Percentiles rank a stretch among this genome's conserved stretches.
phyloP scores from a whole-genome alignment of 331 rosid genomes.

The Malus hybrid region DNA sequence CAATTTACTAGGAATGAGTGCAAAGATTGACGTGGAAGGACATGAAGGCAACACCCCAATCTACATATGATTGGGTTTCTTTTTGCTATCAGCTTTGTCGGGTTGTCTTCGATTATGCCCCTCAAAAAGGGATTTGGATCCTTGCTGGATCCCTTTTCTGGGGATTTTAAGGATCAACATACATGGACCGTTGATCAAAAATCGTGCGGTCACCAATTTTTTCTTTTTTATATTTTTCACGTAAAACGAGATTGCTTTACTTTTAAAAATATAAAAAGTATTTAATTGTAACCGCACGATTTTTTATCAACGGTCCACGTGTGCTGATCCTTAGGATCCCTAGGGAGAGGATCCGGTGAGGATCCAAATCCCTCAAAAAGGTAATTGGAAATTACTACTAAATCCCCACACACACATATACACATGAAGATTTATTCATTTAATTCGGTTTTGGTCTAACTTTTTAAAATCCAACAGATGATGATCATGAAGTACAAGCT shows the following conservation, averaged over 20 bases:
- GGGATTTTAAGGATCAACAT: no score
- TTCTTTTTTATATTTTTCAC: no score
- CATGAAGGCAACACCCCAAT: slow-evolving; percentile 40
- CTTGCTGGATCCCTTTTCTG: no score
- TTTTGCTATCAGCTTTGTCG: slow-evolving; percentile 60
- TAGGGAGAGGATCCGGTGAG: no score
- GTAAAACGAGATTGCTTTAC: no score
- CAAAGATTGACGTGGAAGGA: slow-evolving; percentile 45
- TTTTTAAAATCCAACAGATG: slow-evolving; percentile 21
- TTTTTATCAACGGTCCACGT: no score
- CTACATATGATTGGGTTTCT: slow-evolving; percentile 60
- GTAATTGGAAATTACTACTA: slow-evolving; percentile 9
- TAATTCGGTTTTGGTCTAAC: background rate
- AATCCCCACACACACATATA: background rate
- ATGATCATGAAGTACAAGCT: slow-evolving; percentile 68
- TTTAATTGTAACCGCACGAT: no score
- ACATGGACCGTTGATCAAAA: no score
- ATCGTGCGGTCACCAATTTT: no score
- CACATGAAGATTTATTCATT: background rate
- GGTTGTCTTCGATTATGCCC: slow-evolving; percentile 65
- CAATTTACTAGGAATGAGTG: slow-evolving; percentile 56
- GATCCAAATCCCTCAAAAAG: slow-evolving; percentile 27
- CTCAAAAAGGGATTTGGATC: background rate
- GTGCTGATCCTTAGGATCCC: no score
- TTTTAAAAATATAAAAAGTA: no score